Base-by-base conservation (phyloP, 495 filamentous ascomycete genomes). In the Aspergillus leporis region DNA sequence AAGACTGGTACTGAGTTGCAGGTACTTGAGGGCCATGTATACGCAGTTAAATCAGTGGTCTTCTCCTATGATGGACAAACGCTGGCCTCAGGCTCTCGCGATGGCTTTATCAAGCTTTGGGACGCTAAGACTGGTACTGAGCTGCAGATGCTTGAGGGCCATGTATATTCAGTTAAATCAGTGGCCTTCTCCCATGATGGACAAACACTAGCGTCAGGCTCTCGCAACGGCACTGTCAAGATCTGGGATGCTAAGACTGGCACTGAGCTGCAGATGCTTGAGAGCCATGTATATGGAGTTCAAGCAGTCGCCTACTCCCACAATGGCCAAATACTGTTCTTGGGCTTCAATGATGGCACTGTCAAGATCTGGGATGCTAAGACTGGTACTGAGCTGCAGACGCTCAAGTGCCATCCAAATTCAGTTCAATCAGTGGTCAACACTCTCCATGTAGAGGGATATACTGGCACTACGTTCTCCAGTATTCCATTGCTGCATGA, bases 71-170 rank as follows among this genome's bases (percentile, higher is more conserved):
- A 51, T 31, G 54, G 61, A 53, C 69, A 46, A n/a, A n/a, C n/a
- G n/a, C n/a, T n/a, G n/a, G n/a, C n/a, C n/a, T n/a, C n/a, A n/a
- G n/a, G n/a, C n/a, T n/a, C n/a, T n/a, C n/a, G n/a, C n/a, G n/a
- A n/a, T n/a, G n/a, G n/a, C n/a, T n/a, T n/a, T n/a, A n/a, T 71
- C 3, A 53, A 65, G 36, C 12, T 72, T 8, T 55, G 34, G 34
- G 22, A 55, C 41, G 23, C 21, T 4, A 8, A 34, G 34, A 55
- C 34, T 18, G 9, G 55, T 48, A 32, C 21, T 4, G 47, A 50
- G 47, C 47, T 50, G 47, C 22, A 50, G 23, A 50, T 6, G 12
- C 22, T 50, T 25, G 16, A 50, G 47, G 23, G 23, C 23, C 22
- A 50, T 50, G 9, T 16, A 5, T 5, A 23, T 50, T 4, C 4